Conservation (phyloP, 2,329 filamentous ascomycete genomes). For the Sporothrix protearum region DNA sequence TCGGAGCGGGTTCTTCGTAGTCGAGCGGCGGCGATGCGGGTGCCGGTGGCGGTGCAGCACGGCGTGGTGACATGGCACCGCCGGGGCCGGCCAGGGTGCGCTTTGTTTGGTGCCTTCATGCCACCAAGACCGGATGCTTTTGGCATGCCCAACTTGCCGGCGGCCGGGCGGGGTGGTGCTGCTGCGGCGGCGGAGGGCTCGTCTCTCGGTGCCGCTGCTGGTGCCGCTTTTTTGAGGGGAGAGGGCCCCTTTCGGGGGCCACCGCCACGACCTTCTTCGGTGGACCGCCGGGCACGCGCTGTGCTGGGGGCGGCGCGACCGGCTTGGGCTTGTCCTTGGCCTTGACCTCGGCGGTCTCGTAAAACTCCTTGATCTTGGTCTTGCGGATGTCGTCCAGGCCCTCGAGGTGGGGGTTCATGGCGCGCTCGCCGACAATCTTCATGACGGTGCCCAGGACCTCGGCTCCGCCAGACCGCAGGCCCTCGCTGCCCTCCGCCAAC, state of each 20-base stretch:
- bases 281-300: constrained; percentile 42
- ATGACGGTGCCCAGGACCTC: constrained; percentile 91
- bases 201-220: constrained; percentile 35
- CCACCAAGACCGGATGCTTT: constrained; percentile 53
- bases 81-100: constrained; percentile 49
- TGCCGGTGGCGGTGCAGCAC: constrained; percentile 39
- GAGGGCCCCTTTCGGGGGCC: constrained; percentile 50
- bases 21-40: constrained; percentile 51
- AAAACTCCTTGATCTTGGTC: constrained; percentile 91
- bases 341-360: constrained; percentile 76
- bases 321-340: constrained; percentile 91
- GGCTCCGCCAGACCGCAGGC: constrained; percentile 79
- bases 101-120: constrained; percentile 59
- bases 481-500: constrained; percentile 82
- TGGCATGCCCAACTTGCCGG: constrained; percentile 54
- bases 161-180: constrained; percentile 50
- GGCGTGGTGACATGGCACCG: constrained; percentile 49
- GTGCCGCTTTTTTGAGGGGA: constrained; percentile 44
- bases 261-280: constrained; percentile 43
- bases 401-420: constrained; percentile 89
- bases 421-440: constrained; percentile 97
- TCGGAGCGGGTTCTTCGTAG: constrained; percentile 49
- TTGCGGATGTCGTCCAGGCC: constrained; percentile 94
- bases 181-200: constrained; percentile 57
- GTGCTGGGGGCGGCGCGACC: constrained; percentile 55